Conservation (phyloP, 2,329 filamentous ascomycete genomes). For the Aspergillus melleus region DNA sequence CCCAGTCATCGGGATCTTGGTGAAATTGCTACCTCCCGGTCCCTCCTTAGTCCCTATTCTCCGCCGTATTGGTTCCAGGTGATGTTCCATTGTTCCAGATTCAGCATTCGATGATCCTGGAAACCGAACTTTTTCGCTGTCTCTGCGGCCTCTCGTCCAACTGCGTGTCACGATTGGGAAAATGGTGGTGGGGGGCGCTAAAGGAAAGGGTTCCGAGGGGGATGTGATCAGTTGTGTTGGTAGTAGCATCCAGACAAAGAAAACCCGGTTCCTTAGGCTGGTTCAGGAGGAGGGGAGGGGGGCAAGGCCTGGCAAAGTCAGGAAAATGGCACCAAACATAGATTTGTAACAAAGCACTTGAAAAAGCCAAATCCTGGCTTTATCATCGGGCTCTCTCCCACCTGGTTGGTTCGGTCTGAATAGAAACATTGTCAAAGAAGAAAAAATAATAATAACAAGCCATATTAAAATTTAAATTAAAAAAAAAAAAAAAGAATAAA, state of each 20-base stretch:
- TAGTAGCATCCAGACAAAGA: constrained; percentile 1
- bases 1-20: too few species aligned
- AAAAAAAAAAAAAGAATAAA: constrained; percentile 1
- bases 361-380: constrained; percentile 20
- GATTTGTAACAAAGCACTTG: constrained; percentile 22
- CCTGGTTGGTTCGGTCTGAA: constrained; percentile 24
- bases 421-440: constrained; percentile 25
- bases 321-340: constrained; percentile 12
- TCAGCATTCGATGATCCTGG: neutral
- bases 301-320: neutral
- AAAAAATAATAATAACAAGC: neutral
- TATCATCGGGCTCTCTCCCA: constrained; percentile 12
- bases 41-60: neutral
- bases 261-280: constrained; percentile 2
- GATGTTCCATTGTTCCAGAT: neutral
- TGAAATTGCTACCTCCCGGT: neutral
- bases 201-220: neutral
- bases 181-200: neutral
- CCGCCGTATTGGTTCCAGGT: neutral
- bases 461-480: neutral
- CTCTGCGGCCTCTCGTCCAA: neutral
- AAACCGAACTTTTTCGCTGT: neutral
- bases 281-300: constrained; percentile 8
- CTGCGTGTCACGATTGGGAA: neutral
- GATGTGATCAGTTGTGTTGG: neutral